phyloP scores from a whole-genome alignment of 2,329 filamentous ascomycete species.

The Oidium heveae region DNA sequence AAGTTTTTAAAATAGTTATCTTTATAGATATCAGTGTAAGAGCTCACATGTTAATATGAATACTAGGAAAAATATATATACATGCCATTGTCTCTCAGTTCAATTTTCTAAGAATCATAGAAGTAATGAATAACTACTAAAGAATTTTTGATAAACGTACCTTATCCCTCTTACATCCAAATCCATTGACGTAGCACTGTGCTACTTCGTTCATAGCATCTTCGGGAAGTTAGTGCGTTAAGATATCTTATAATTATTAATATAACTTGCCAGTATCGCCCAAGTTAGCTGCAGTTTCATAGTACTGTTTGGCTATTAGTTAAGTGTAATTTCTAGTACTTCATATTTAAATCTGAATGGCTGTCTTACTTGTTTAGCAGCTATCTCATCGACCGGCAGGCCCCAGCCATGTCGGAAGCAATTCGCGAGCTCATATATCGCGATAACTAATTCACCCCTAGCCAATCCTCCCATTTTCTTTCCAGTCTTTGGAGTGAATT shows the following conservation, averaged over 20 bases:
- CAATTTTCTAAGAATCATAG: not conserved
- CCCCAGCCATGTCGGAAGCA: conserved; percentile 93
- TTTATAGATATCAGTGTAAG: not conserved
- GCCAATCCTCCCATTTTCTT: conserved; percentile 82
- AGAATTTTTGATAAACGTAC: conserved; percentile 27
- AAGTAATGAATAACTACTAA: not conserved
- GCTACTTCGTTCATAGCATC: conserved; percentile 95
- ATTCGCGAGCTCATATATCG: conserved; percentile 85
- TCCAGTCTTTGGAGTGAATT: conserved; percentile 60
- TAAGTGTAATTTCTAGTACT: not conserved
- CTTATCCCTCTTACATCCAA: conserved; percentile 95
- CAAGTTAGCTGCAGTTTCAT: conserved; percentile 89
- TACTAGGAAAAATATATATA: not conserved
- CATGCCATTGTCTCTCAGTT: not conserved
- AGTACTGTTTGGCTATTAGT: conserved; percentile 38
- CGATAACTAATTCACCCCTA: conserved; percentile 86
- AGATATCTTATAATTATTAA: conserved; percentile 3
- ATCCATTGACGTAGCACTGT: conserved; percentile 93
- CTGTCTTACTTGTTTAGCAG: conserved; percentile 41
- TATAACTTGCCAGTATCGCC: conserved; percentile 47
- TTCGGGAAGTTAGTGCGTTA: conserved; percentile 14
- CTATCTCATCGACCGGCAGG: conserved; percentile 59
- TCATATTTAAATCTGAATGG: not conserved
- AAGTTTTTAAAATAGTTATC: not conserved
- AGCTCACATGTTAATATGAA: not conserved